A percentile compares a stretch with the other conserved stretches of the same genome.
phyloP scores from a whole-genome alignment of 2,329 filamentous ascomycete species.

The Geosmithia putterillii region DNA sequence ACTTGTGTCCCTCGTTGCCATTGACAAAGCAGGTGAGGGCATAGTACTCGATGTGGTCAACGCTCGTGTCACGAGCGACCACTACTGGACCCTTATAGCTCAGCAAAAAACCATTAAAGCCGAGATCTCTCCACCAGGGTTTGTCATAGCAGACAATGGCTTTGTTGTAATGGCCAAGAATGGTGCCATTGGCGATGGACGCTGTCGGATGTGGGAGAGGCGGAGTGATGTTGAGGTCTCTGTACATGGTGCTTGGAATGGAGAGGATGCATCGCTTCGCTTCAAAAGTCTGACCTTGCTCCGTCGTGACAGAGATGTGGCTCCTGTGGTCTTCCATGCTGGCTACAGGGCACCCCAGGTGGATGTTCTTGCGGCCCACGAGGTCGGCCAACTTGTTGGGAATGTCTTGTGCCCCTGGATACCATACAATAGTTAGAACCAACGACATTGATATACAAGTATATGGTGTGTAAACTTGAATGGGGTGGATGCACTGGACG shows the following conservation, averaged over 20 bases:
- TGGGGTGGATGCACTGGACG: neutral
- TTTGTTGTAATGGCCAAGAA: slow-evolving; percentile 33
- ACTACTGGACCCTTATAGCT: slow-evolving; percentile 24
- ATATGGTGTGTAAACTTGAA: neutral
- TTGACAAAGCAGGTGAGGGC: slow-evolving; percentile 28
- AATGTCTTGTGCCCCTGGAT: slow-evolving; percentile 11
- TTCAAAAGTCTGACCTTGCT: slow-evolving; percentile 10
- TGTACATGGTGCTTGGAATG: slow-evolving; percentile 33
- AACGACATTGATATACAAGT: neutral
- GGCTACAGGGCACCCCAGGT: slow-evolving; percentile 9
- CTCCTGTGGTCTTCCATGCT: slow-evolving; percentile 9
- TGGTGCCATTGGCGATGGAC: slow-evolving; percentile 18
- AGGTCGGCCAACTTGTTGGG: slow-evolving; percentile 13
- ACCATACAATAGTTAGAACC: neutral
- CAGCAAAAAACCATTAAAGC: slow-evolving; percentile 23
- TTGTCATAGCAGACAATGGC: slow-evolving; percentile 15
- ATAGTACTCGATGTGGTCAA: slow-evolving; percentile 14
- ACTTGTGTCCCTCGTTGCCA: slow-evolving; percentile 20
- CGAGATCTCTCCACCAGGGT: slow-evolving; percentile 21
- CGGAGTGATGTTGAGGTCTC: slow-evolving; percentile 31
- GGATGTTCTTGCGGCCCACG: slow-evolving; percentile 8
- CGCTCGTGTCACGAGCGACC: slow-evolving; percentile 26
- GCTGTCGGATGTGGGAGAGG: slow-evolving; percentile 22
- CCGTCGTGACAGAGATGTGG: slow-evolving; percentile 9
- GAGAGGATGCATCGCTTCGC: slow-evolving; percentile 30